Base-by-base conservation (phyloP, 2,329 filamentous ascomycete species). In the Cadophora malorum region DNA sequence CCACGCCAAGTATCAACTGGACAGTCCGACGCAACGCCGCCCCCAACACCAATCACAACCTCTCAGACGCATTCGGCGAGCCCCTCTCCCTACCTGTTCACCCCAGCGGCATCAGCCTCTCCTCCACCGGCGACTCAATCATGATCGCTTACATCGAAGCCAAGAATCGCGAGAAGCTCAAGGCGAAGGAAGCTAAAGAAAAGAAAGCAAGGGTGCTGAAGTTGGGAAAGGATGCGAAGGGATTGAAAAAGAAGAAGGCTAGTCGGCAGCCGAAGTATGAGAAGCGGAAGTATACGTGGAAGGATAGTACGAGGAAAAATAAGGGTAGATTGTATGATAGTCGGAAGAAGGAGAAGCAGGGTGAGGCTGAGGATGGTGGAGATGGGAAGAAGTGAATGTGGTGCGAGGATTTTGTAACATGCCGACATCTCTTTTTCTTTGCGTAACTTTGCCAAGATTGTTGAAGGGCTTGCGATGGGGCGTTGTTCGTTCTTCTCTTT, bases 281-380 rank as follows among this genome's bases (percentile, higher is more conserved):
- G 33, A 59, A 59, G 55, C 41, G 55, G 35, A 23, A 35, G 33
- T 59, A 59, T 41, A 41, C 33, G 9, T 59, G 55, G 55, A 59
- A 59, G 55, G 55, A 59, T 23, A 12, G 19, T 10, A 23, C 55
- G 10, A 21, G 55, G 1, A 59, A 59, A 33, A 59, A 59, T 41
- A 59, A 59, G 33, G 55, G 55, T 8, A 59, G n/a, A 21, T 35
- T 59, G 35, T 25, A 59, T 41, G 55, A 59, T 59, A 21, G 9
- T 35, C 33, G 33, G 31, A 59, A 16, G 33, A 21, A 12, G 9
- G 55, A 25, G 33, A 10, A 21, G n/a, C 33, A 25, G n/a, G 31
- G 1, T 59, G 55, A 41, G 10, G 35, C 1, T 16, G 33, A 38
- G n/a, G 55, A 1, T 25, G 55, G 41, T n/a, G 55, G n/a, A 14